phyloP scores from a whole-genome alignment of 441 rosid genomes.

The Pelargonium cotyledonis region DNA sequence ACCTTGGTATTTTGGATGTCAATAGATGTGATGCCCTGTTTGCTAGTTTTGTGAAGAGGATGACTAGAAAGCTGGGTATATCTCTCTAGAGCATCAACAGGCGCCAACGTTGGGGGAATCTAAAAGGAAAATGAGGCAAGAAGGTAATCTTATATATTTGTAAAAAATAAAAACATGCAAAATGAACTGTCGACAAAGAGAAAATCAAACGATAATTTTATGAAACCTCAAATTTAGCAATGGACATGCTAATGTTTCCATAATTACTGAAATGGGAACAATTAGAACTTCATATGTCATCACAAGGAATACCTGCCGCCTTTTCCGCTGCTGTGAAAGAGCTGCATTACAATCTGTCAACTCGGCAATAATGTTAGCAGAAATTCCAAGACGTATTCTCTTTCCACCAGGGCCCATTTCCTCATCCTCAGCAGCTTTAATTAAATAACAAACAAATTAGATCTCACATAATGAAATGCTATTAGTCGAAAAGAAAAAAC shows the following conservation, averaged over 20 bases:
- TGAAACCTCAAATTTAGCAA: too few relatives aligned
- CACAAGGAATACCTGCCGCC: constrained; percentile 63
- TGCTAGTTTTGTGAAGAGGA: constrained; percentile 95
- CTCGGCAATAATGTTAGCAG: constrained; percentile 54
- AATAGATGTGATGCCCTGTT: constrained; percentile 72
- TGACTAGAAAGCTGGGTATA: constrained; percentile 91
- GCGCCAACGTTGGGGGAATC: constrained; percentile 73
- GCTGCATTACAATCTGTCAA: constrained; percentile 80
- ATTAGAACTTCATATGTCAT: background rate
- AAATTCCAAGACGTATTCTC: constrained; percentile 72
- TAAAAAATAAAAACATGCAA: background rate
- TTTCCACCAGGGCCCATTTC: constrained; percentile 62
- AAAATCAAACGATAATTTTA: background rate
- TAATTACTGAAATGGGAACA: background rate
- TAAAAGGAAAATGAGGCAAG: constrained; percentile 21
- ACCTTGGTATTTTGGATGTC: constrained; percentile 75
- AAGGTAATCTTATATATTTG: too few relatives aligned
- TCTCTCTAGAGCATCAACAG: constrained; percentile 62
- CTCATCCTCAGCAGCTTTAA: constrained; percentile 53
- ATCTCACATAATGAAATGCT: too few relatives aligned
- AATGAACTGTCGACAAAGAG: background rate
- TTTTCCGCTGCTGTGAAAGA: constrained; percentile 90
- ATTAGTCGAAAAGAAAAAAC: too few relatives aligned
- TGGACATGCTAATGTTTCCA: background rate
- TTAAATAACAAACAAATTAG: constrained; percentile 19